These are phyloP conservation scores for Decorospora gaudefroyi DNA, from an alignment of 2,329 filamentous ascomycete genomes.

Conservation along the genomic window DNA sequence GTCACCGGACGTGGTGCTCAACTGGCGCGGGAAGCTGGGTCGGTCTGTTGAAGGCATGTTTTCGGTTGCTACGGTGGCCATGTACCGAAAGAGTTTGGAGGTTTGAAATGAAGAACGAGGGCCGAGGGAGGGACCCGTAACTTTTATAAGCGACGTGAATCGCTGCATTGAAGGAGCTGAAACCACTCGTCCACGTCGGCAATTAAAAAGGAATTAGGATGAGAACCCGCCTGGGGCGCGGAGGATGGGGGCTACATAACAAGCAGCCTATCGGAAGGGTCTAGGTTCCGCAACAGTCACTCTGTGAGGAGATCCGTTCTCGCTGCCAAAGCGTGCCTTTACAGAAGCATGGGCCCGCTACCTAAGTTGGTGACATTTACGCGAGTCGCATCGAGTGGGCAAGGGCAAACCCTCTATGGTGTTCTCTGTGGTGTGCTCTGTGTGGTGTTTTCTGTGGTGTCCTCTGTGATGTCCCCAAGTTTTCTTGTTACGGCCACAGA, in stretches of 20 bases:
- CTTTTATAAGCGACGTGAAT: slow-evolving; percentile 43
- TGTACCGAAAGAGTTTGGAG: slow-evolving; percentile 26
- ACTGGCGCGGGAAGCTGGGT: slow-evolving; percentile 45
- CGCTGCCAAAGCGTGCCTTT: slow-evolving; percentile 16
- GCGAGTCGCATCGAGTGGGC: slow-evolving; percentile 12
- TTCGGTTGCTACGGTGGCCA: slow-evolving; percentile 44
- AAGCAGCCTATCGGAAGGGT: slow-evolving; percentile 37
- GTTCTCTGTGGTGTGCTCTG: no score
- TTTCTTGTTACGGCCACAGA: background rate
- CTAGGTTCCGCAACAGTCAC: slow-evolving; percentile 16
- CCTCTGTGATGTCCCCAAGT: no score
- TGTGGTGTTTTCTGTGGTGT: no score
- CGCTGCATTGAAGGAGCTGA: slow-evolving; percentile 44
- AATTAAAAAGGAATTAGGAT: slow-evolving; percentile 39
- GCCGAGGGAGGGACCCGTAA: slow-evolving; percentile 31
- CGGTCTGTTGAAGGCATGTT: slow-evolving; percentile 46
- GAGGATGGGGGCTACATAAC: slow-evolving; percentile 20
- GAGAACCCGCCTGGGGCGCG: slow-evolving; percentile 26
- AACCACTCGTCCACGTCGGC: slow-evolving; percentile 36
- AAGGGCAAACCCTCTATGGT: no score
- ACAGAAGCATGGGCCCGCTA: slow-evolving; percentile 15
- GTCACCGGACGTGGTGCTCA: slow-evolving; percentile 52
- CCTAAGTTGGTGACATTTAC: slow-evolving; percentile 7
- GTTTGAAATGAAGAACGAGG: slow-evolving; percentile 23
- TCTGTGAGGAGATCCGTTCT: slow-evolving; percentile 20